phyloP scores from a whole-genome alignment of 73 alveolate genomes.

The Uronychia setigera region DNA sequence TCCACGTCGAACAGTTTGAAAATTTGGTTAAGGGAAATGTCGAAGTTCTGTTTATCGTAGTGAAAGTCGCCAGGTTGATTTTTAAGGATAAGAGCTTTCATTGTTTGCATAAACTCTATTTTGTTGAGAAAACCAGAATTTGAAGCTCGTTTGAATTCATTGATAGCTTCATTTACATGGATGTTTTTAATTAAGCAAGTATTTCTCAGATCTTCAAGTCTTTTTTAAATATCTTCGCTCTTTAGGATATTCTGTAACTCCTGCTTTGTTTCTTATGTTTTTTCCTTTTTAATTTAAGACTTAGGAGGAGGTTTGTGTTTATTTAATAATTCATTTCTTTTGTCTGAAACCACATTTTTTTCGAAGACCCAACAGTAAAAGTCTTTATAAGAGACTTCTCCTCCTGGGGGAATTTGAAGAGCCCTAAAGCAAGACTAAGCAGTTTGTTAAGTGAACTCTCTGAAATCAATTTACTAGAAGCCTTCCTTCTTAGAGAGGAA shows the following conservation, averaged over 20 bases:
- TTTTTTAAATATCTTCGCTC: neutral
- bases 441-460: constrained; percentile 15
- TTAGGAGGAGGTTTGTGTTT: constrained; percentile 14
- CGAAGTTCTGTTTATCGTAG: neutral
- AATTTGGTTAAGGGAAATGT: constrained; percentile 3
- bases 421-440: constrained; percentile 14
- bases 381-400: constrained; percentile 24
- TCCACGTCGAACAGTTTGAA: constrained; percentile 10
- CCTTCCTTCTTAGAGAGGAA: neutral
- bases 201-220: neutral
- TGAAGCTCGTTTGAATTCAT: neutral
- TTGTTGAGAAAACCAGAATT: neutral
- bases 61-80: neutral
- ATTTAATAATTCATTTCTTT: constrained; percentile 1
- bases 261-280: neutral
- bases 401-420: constrained; percentile 16
- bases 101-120: neutral
- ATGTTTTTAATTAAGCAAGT: neutral
- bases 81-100: neutral
- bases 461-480: neutral
- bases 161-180: constrained; percentile 8
- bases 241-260: neutral
- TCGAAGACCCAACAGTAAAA: constrained; percentile 14
- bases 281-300: neutral
- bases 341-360: neutral